Conservation (phyloP, 1,139 yeast species). For the Yamadazyma friedrichii region DNA sequence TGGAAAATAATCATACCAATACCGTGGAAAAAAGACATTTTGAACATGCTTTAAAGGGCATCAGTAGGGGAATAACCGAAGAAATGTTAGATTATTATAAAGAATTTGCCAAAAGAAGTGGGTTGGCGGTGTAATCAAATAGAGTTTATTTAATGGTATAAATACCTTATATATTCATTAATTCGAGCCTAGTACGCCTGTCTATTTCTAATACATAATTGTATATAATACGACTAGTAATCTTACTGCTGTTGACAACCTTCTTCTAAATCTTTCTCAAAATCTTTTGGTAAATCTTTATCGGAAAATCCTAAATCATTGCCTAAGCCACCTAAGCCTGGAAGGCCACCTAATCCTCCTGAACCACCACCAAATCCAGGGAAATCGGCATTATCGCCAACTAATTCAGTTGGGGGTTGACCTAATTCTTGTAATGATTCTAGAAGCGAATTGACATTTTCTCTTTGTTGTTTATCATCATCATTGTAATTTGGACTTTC, state of each 20-base stretch:
- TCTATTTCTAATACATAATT: no score
- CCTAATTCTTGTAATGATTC: conserved; percentile 80
- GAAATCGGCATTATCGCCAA: conserved; percentile 63
- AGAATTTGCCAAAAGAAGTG: conserved; percentile 55
- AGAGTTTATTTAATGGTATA: no score
- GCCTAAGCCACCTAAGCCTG: conserved; percentile 20
- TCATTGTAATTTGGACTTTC: conserved; percentile 57
- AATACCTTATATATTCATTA: no score
- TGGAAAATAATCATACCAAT: conserved; percentile 62
- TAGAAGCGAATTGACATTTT: conserved; percentile 53
- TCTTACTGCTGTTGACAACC: conserved; percentile 31
- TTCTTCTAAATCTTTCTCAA: conserved; percentile 46
- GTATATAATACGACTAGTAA: no score
- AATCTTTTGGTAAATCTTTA: conserved; percentile 46
- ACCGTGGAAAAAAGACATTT: conserved; percentile 66
- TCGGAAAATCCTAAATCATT: conserved; percentile 38
- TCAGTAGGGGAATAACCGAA: conserved; percentile 74
- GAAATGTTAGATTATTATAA: conserved; percentile 80
- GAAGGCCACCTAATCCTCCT: conserved; percentile 23
- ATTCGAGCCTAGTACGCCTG: no score
- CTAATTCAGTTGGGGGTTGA: conserved; percentile 80
- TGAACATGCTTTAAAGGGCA: conserved; percentile 61
- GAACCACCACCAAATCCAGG: conserved; percentile 51
- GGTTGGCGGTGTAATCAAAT: conserved; percentile 24
- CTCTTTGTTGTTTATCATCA: conserved; percentile 48